These are phyloP conservation scores for Vaccinium corymbosum DNA, from an alignment of 148 eudicot species.

Conservation along the genomic window DNA sequence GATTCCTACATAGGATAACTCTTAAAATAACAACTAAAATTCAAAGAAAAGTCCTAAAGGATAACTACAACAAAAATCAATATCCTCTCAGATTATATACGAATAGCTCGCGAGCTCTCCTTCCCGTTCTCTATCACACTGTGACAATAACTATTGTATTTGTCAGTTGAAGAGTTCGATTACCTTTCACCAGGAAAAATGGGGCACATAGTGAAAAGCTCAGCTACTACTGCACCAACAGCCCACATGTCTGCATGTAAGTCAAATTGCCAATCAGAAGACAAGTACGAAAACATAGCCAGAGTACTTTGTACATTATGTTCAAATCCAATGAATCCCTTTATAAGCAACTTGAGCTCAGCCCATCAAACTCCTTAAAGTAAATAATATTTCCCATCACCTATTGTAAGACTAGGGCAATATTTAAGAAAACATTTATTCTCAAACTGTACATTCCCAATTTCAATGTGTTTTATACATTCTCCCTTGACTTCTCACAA, in stretches of 20 bases:
- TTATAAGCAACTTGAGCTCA: not conserved
- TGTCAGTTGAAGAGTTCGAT: not conserved
- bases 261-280: conserved; percentile 15
- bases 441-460: not conserved
- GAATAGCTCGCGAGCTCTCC: not conserved
- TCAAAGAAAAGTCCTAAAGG: not conserved
- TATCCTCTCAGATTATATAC: not conserved
- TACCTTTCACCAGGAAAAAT: conserved; percentile 96
- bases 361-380: not conserved
- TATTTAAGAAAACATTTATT: not conserved
- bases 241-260: conserved; percentile 94
- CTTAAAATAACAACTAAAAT: not conserved
- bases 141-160: not conserved
- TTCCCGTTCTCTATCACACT: not conserved
- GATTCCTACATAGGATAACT: not conserved
- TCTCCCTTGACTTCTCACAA: not conserved
- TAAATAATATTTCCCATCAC: not conserved
- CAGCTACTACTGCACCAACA: conserved; percentile 92
- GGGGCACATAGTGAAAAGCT: conserved; percentile 73
- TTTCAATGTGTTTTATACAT: not conserved
- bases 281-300: not conserved
- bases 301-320: not conserved
- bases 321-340: not conserved
- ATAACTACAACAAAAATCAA: not conserved
- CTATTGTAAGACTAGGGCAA: not conserved